phyloP scores from a whole-genome alignment of 2,329 filamentous ascomycete species.

The Colletotrichum sp. region DNA sequence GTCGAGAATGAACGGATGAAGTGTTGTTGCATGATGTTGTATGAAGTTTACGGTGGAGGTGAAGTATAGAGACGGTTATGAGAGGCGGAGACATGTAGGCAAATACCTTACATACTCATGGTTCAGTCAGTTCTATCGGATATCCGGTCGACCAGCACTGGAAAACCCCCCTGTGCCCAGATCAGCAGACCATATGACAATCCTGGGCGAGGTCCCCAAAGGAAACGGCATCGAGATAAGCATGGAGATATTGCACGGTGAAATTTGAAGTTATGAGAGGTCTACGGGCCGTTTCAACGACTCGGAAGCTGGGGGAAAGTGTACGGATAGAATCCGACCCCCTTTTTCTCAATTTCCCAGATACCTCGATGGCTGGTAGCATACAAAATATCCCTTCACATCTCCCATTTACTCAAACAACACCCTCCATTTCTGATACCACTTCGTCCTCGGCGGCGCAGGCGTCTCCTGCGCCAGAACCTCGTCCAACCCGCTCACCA shows the following conservation, averaged over 20 bases:
- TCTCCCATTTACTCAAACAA: background rate
- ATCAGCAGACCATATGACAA: background rate
- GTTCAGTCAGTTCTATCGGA: accelerated
- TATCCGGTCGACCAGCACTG: too few relatives aligned
- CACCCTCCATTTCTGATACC: background rate
- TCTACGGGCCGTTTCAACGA: background rate
- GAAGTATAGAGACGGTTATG: too few relatives aligned
- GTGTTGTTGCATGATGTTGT: too few relatives aligned
- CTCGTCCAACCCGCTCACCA: background rate
- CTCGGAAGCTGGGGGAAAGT: background rate
- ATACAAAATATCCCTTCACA: background rate
- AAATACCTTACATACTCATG: accelerated
- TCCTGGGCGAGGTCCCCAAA: background rate
- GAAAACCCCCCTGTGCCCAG: accelerated
- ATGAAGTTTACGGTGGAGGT: too few relatives aligned
- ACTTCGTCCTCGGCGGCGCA: background rate
- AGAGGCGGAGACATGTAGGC: too few relatives aligned
- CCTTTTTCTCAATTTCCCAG: background rate
- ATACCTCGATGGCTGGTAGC: background rate
- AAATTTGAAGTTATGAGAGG: accelerated
- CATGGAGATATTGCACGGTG: background rate
- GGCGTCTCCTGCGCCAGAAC: background rate
- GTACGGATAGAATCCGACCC: background rate
- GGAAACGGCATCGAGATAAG: accelerated
- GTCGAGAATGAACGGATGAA: too few relatives aligned